Conservation (phyloP, 352 stramenopile genomes). For the Pythium chondricola region DNA sequence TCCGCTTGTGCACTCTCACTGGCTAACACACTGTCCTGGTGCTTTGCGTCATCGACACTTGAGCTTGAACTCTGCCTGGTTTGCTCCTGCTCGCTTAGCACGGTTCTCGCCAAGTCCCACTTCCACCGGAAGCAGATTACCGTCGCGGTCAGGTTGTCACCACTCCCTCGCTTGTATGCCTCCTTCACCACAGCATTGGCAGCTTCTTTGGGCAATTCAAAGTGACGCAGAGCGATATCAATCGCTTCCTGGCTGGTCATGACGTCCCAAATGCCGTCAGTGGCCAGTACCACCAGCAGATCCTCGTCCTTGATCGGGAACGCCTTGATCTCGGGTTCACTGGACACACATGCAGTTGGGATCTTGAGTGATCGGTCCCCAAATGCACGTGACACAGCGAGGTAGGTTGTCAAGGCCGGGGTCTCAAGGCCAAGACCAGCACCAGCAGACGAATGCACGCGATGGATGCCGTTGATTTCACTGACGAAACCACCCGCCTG, state of each 20-base stretch:
- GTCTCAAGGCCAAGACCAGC: slow-evolving; percentile 24
- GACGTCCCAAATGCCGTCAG: slow-evolving; percentile 60
- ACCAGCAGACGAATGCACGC: slow-evolving; percentile 45
- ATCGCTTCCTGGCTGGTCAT: slow-evolving; percentile 55
- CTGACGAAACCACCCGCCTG: slow-evolving; percentile 42
- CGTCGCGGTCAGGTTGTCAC: slow-evolving; percentile 51
- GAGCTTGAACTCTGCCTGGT: too few relatives aligned
- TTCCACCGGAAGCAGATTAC: slow-evolving; percentile 22
- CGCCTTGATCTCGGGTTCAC: slow-evolving; percentile 36
- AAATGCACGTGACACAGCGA: slow-evolving; percentile 57
- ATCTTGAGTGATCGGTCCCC: slow-evolving; percentile 50
- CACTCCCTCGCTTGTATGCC: slow-evolving; percentile 44
- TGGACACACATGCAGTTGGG: slow-evolving; percentile 39
- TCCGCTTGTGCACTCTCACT: too few relatives aligned
- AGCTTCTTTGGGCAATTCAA: slow-evolving; percentile 32
- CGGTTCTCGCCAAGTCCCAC: too few relatives aligned
- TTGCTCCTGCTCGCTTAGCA: too few relatives aligned
- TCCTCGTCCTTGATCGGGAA: slow-evolving; percentile 33
- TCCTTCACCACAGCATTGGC: slow-evolving; percentile 47
- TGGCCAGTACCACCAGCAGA: slow-evolving; percentile 50
- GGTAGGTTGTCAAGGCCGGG: slow-evolving; percentile 22
- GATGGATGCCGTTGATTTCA: slow-evolving; percentile 33
- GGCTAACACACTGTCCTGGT: too few relatives aligned
- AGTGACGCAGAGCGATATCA: slow-evolving; percentile 34
- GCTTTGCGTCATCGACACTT: too few relatives aligned